Evolutionary conservation across 306 rosid genomes (phyloP), one percentile per base, ranked within the genome.

Genomic region (Rubus idaeus): DNA sequence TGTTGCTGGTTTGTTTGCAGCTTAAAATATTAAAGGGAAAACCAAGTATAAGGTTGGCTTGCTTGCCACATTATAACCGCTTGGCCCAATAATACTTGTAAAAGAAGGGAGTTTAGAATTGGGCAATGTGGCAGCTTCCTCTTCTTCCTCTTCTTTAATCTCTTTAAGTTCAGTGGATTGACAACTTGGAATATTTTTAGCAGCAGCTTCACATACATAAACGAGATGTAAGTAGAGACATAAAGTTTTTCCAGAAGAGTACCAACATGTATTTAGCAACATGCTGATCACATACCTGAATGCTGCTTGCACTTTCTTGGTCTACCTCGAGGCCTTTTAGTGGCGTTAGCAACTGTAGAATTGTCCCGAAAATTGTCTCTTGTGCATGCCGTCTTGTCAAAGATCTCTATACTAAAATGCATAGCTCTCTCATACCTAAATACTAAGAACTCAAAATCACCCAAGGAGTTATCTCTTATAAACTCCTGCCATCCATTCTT

Each of bases 401-500:
- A 71, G 42, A 78, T 61, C 6, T 50, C 35, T 10, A 78, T 14
- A 5, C 30, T 60, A 63, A 78, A 78, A 50, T 58, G 51, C 55
- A 69, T 26, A 0, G 39, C 52, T 57, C 62, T 46, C 9, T 80
- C 69, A 20, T 80, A 75, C 14, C 18, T 37, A 44, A 80, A 46
- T 21, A 39, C 11, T 56, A 80, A 40, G 9, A 69, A 16, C 57
- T 68, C 79, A 47, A 57, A 40, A 6, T 26, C 20, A 37, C 44
- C 63, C 44, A 80, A 70, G 55, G 70, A 74, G 50, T 80, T 60
- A 42, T 80, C 83, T 17, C 0, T 5, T 8, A 68, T 8, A 51
- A 75, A 80, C 45, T 75, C 18, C n/a, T 39, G n/a, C 79, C 79
- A 80, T 42, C 79, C 83, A 39, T 75, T 10, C 40, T 23, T 10